Conservation (phyloP, 1,284 basidiomycete genomes). For the Naganishia liquefaciens region DNA sequence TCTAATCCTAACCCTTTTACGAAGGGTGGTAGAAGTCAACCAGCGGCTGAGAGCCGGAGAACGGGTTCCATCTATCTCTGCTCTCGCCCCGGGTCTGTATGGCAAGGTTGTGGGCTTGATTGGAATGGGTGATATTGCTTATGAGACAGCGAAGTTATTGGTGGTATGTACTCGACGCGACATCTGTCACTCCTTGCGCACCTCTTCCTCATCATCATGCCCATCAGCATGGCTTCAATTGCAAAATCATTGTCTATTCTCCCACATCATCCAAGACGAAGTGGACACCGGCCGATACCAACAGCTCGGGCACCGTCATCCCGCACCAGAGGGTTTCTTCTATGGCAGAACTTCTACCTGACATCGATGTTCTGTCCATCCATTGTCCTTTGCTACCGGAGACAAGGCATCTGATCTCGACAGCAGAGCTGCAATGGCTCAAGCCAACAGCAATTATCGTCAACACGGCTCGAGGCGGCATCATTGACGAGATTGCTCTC, state of each 20-base stretch:
- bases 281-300: conserved; percentile 43
- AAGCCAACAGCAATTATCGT: conserved; percentile 52
- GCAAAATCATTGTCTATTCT: conserved; percentile 50
- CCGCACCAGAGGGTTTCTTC: conserved; percentile 54
- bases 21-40: conserved; percentile 61
- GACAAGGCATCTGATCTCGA: conserved; percentile 53
- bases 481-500: conserved; percentile 57
- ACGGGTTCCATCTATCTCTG: conserved; percentile 59
- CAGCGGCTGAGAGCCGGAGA: conserved; percentile 62
- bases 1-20: conserved; percentile 59
- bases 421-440: conserved; percentile 51
- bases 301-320: conserved; percentile 46
- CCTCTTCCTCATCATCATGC: background rate
- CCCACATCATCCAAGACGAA: conserved; percentile 47
- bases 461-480: conserved; percentile 57
- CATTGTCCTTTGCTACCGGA: conserved; percentile 56
- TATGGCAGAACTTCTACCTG: conserved; percentile 52
- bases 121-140: conserved; percentile 55
- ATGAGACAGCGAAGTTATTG: conserved; percentile 48
- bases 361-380: conserved; percentile 56
- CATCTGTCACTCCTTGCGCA: too few species aligned
- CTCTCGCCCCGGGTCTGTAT: conserved; percentile 51
- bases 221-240: conserved; percentile 43
- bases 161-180: conserved; percentile 33
- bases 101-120: conserved; percentile 52